Base-by-base conservation (phyloP, 345 rosid genomes). In the Orychophragmus violaceus region DNA sequence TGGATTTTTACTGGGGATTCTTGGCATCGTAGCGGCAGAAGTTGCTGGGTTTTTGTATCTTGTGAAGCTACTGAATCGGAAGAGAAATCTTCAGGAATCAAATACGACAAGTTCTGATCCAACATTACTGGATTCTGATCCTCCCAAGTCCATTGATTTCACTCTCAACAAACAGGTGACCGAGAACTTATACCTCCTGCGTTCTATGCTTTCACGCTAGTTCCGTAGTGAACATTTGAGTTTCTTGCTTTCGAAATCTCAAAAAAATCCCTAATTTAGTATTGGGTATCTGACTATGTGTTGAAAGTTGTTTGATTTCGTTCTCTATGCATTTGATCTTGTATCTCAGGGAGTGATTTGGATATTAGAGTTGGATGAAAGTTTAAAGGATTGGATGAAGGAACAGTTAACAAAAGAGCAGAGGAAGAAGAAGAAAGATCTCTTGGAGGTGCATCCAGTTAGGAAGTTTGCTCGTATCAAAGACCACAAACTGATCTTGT, bases 271-370 rank as follows among this genome's bases (percentile, higher is more conserved):
- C 11, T 35, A 11, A 25, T 50, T 23, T 18, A 27, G n/a, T n/a
- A n/a, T n/a, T n/a, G n/a, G n/a, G 27, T 9, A 33, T 33, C n/a
- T n/a, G n/a, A n/a, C n/a, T n/a, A n/a, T n/a, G n/a, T n/a, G n/a
- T n/a, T n/a, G n/a, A n/a, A n/a, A n/a, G n/a, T n/a, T n/a, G n/a
- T n/a, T n/a, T 37, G 10, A 33, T 7, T 2, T 5, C 13, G 5
- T 8, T 51, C n/a, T n/a, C n/a, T n/a, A n/a, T n/a, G n/a, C 8
- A 41, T 44, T 42, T 27, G 29, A 39, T 39, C 5, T 48, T 51
- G 41, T 21, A 0, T 64, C 33, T 45, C 87, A 94, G 99, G 99
- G 99, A 57, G 65, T 74, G 62, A 77, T 94, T 21, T 94, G 99
- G 99, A 59, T 94, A 77, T 36, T 94, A 54, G 95, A 90, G 62